phyloP scores from a whole-genome alignment of 2,329 filamentous ascomycete species.

The Cytospora piceicola region DNA sequence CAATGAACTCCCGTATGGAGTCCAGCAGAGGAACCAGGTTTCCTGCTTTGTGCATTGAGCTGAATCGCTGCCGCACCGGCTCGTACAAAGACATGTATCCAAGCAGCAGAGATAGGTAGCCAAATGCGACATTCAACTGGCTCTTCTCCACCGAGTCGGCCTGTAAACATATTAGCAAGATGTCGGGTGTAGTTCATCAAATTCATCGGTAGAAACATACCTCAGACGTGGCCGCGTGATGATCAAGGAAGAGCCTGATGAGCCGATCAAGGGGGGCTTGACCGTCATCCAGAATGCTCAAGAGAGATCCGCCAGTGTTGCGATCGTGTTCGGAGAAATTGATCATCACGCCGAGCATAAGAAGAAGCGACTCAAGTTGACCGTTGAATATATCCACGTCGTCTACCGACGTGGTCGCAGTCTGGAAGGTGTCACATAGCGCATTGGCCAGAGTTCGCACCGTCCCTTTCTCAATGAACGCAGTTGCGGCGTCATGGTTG shows the following conservation, averaged over 20 bases:
- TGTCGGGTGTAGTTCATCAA: background rate
- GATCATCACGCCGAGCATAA: slow-evolving; percentile 81
- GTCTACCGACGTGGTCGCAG: slow-evolving; percentile 52
- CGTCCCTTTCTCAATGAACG: slow-evolving; percentile 66
- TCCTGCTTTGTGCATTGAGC: slow-evolving; percentile 46
- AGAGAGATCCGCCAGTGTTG: slow-evolving; percentile 56
- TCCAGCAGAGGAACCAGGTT: slow-evolving; percentile 52
- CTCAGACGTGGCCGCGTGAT: slow-evolving; percentile 67
- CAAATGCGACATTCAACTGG: slow-evolving; percentile 79
- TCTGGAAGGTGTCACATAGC: slow-evolving; percentile 56
- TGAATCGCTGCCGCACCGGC: slow-evolving; percentile 49
- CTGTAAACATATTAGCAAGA: slow-evolving; percentile 44
- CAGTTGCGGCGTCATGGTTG: slow-evolving; percentile 67
- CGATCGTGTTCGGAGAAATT: slow-evolving; percentile 83
- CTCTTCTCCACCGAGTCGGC: slow-evolving; percentile 75
- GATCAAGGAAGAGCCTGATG: slow-evolving; percentile 68
- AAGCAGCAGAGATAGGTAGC: slow-evolving; percentile 82
- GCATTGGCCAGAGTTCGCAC: slow-evolving; percentile 52
- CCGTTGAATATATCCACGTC: slow-evolving; percentile 53
- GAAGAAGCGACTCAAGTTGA: slow-evolving; percentile 71
- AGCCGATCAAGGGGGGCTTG: slow-evolving; percentile 60
- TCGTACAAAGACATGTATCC: slow-evolving; percentile 73
- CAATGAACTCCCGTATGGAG: slow-evolving; percentile 60
- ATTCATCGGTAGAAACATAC: slow-evolving; percentile 50
- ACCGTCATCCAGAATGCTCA: slow-evolving; percentile 43